A percentile compares a stretch with the other conserved stretches of the same genome.
Evolutionary conservation across 371 early-diverging fungal genomes (phyloP).

Genomic region (Rhizopus sp.): DNA sequence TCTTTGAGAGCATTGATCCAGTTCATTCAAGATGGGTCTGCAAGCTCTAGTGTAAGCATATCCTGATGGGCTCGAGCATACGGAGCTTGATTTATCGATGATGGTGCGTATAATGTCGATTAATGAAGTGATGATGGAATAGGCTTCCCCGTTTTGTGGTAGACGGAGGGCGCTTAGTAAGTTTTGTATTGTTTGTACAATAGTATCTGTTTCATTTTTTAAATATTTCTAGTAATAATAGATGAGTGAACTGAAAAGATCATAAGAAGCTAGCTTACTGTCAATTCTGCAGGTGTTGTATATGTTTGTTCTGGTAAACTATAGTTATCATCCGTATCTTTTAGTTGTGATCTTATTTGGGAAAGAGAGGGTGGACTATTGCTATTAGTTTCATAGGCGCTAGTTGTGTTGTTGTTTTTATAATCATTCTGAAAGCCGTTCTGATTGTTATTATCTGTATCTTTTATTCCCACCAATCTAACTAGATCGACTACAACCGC

Average conservation of each 20-base stretch:
- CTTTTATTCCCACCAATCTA: conserved; percentile 60
- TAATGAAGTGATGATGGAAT: conserved; percentile 67
- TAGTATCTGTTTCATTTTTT: conserved; percentile 83
- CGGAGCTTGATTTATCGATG: conserved; percentile 42
- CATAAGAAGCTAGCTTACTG: conserved; percentile 10
- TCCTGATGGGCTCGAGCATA: conserved; percentile 41
- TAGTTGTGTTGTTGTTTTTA: not conserved
- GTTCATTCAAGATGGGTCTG: conserved; percentile 63
- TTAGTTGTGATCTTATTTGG: not conserved
- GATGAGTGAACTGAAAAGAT: not conserved
- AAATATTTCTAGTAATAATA: conserved; percentile 53
- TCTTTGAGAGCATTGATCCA: conserved; percentile 15
- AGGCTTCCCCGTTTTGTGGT: conserved; percentile 63
- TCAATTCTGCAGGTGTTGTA: conserved; percentile 12
- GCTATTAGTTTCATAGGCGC: not conserved
- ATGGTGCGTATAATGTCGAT: conserved; percentile 54
- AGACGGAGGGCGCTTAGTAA: conserved; percentile 74
- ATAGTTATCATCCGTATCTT: not conserved
- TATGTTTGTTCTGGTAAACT: conserved; percentile 7
- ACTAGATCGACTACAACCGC: conserved; percentile 76
- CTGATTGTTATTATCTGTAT: not conserved
- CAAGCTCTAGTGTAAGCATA: conserved; percentile 43
- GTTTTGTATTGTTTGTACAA: conserved; percentile 86
- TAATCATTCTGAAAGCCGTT: no score
- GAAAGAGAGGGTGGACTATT: not conserved